Percentiles rank a stretch among this genome's conserved stretches.
phyloP scores from a whole-genome alignment of 176 grass and related monocot genomes.

The Stipa capillata region DNA sequence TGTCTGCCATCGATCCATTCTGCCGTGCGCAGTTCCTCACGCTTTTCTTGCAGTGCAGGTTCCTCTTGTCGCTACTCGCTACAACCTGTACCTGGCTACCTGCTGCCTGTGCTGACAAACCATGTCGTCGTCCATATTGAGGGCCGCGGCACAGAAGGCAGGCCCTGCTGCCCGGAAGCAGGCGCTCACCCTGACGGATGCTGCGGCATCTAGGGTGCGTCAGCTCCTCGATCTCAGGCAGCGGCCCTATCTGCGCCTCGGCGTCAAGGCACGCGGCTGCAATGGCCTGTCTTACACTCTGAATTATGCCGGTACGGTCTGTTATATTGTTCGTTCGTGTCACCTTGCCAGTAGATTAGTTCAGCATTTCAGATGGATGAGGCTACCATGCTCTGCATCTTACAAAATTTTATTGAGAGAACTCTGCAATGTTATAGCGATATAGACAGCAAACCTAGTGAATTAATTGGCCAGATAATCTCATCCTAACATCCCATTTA shows the following conservation, averaged over 20 bases:
- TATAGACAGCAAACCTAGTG: not conserved
- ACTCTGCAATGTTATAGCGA: not conserved
- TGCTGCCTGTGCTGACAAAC: not conserved
- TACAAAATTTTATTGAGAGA: not conserved
- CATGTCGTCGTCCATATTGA: slow-evolving; percentile 50
- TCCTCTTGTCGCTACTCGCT: no score
- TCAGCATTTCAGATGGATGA: not conserved
- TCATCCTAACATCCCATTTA: not conserved
- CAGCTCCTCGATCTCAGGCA: slow-evolving; percentile 71
- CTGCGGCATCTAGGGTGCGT: slow-evolving; percentile 48
- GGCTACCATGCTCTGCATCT: not conserved
- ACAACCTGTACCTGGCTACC: not conserved
- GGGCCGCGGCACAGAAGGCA: slow-evolving; percentile 34
- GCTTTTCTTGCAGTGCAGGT: not conserved
- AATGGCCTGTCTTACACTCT: slow-evolving; percentile 91
- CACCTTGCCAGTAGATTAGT: no score
- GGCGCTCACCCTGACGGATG: slow-evolving; percentile 50
- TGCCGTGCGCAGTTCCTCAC: no score
- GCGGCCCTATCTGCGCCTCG: slow-evolving; percentile 57
- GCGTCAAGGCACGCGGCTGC: slow-evolving; percentile 74
- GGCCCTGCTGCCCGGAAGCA: slow-evolving; percentile 44
- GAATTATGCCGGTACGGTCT: slow-evolving; percentile 66
- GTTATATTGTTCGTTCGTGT: not conserved
- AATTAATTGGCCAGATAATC: not conserved
- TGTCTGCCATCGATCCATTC: no score